Evolutionary conservation across 177 flowering plant genomes (phyloP).

Genomic region (Vitis hybrid): DNA sequence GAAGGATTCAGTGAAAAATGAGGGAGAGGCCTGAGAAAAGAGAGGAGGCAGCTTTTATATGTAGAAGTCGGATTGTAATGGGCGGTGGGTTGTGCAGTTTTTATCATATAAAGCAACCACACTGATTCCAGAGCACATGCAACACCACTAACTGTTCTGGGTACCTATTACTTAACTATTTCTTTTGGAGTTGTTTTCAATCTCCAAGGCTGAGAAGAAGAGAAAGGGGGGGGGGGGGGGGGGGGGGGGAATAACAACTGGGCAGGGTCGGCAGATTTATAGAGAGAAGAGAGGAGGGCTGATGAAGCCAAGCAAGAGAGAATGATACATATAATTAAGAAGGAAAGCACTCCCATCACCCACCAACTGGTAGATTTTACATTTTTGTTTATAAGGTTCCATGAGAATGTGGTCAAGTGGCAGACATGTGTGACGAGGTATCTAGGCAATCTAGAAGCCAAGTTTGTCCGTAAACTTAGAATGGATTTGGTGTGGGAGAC

Average conservation of each 20-base stretch:
- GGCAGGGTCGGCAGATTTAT: too few species aligned
- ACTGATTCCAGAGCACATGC: constrained; percentile 37
- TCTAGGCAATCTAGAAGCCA: constrained; percentile 7
- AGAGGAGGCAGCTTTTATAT: constrained; percentile 9
- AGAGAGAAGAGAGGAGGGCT: too few species aligned
- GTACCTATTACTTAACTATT: too few species aligned
- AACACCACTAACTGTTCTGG: too few species aligned
- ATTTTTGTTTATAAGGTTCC: neutral
- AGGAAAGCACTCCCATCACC: neutral
- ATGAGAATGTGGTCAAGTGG: constrained; percentile 10
- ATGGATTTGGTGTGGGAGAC: too few species aligned
- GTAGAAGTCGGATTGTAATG: constrained; percentile 6
- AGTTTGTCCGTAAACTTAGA: neutral
- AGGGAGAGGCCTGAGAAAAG: constrained; percentile 9
- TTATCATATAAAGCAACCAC: constrained; percentile 23
- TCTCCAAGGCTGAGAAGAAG: too few species aligned
- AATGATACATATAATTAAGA: too few species aligned
- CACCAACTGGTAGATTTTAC: constrained; percentile 6
- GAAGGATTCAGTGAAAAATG: neutral
- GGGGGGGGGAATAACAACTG: too few species aligned
- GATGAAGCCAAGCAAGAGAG: too few species aligned
- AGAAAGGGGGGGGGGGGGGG: too few species aligned
- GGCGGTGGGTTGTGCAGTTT: constrained; percentile 23
- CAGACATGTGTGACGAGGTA: neutral
- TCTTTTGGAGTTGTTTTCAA: too few species aligned